phyloP scores from a whole-genome alignment of 345 rosid species.

The Murraya koenigii region DNA sequence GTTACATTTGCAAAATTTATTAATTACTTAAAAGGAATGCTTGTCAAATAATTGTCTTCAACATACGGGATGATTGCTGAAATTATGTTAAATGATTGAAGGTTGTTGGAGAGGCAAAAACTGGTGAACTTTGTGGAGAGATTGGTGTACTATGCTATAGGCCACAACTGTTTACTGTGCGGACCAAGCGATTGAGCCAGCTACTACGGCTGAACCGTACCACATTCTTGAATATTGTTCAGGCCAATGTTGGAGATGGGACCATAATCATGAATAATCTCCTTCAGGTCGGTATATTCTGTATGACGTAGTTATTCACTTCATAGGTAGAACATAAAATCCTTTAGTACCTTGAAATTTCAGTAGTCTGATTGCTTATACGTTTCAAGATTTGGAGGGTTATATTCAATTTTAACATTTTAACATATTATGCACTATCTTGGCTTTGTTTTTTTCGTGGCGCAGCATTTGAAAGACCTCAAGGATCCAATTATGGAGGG shows the following conservation, averaged over 20 bases:
- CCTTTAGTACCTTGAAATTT: neutral
- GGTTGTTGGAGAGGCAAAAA: conserved; percentile 66
- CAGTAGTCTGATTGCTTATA: too few species aligned
- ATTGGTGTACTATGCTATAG: conserved; percentile 82
- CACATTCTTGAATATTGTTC: conserved; percentile 75
- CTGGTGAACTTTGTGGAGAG: conserved; percentile 86
- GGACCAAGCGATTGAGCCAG: conserved; percentile 88
- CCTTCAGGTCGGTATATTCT: conserved; percentile 54
- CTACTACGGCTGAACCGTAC: conserved; percentile 84
- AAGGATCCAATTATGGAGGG: conserved; percentile 68
- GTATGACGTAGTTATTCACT: neutral
- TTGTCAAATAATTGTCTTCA: neutral
- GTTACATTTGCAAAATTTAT: neutral
- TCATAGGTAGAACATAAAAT: neutral
- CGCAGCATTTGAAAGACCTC: conserved; percentile 68
- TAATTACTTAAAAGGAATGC: neutral
- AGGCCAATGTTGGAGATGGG: conserved; percentile 92
- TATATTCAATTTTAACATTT: neutral
- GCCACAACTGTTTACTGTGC: conserved; percentile 85
- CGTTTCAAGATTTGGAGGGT: neutral
- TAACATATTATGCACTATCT: neutral
- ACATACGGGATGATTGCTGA: neutral
- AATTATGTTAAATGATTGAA: conserved; percentile 24
- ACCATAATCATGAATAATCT: conserved; percentile 88
- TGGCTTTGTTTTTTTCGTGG: conserved; percentile 5